Base-by-base conservation (phyloP, 257 asterid species). In the Rauvolfia tetraphylla region DNA sequence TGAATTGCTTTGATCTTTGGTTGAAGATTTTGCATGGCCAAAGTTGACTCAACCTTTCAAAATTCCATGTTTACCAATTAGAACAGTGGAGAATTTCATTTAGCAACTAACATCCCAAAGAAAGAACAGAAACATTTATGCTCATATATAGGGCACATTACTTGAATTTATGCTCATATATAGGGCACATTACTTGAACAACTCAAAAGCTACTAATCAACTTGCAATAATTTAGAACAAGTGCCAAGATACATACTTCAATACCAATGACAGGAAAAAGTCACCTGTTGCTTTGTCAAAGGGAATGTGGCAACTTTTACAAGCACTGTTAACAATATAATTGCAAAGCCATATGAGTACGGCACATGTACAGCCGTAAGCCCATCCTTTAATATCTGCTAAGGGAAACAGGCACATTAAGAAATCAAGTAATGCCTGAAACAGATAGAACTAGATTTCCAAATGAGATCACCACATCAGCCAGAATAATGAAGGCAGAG, bases 1-100 rank as follows among this genome's bases (percentile, higher is more conserved):
- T 95, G 99, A 80, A 95, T 95, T 4, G 99, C 98, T 88, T 95
- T 95, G 81, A 95, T 84, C 88, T 95, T 95, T 75, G 99, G 99
- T 85, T 95, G 99, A 79, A 95, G 97, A 87, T 88, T 95, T 90
- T 95, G 99, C 99, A 95, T 95, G 74, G 97, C 99, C 79, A 95
- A 74, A 11, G 98, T 93, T 18, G 99, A 95, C 84, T 95, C 99
- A 77, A 95, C 98, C 99, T 95, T 81, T 38, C 80, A 81, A 36
- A 81, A 29, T 20, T 62, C 63, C 46, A 59, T 54, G 10, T 71
- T 29, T 29, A 31, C 51, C 41, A n/a, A 73, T 62, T 75, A 63
- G 80, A 76, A 34, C 1, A 36, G 22, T 34, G 31, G 20, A 51
- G 34, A 10, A 54, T 44, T 75, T 41, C 29, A 75, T 66, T 18